Base-by-base conservation (phyloP, 176 grass and related monocot species). In the Oryza meridionalis region DNA sequence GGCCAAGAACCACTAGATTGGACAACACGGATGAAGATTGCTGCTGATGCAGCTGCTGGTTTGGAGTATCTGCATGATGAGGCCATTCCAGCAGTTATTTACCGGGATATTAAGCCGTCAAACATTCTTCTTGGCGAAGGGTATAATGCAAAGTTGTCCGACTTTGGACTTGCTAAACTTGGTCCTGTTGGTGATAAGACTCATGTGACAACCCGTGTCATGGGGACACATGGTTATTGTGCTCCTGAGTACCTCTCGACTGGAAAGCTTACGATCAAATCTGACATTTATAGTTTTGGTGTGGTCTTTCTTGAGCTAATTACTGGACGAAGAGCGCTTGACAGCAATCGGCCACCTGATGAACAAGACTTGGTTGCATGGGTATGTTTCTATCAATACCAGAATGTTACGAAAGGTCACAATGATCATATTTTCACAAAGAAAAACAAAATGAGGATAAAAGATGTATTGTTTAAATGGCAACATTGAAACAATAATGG, bases 201-300 rank as follows among this genome's bases (percentile, higher is more conserved):
- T 77, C 94, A 97, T 88, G 94, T 97, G 81, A 86, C 91, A 58
- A 97, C 94, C 29, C 84, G 89, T 75, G 87, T 97, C 67, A 94
- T 97, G 94, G 94, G 94, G 46, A 94, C 94, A 14, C 50, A 94
- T 9, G 94, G 94, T 75, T 97, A 97, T 70, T 97, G 91, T 63
- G 94, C 94, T 74, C 94, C 91, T 81, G 94, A 97, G 71, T 97
- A 97, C 12, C 79, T 82, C 24, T 87, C 81, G 33, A 94, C 91
- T 38, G 94, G 94, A 67, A 77, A 97, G 35, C 87, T 97, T 69
- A 97, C 87, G 5, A 50, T 84, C 37, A 97, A 97, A 22, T 94
- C 91, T 6, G 94, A 93, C 77, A 84, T 96, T 69, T 96, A 96
- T 77, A 96, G 94, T 85, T 96, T 96, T 40, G 94, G 94, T 68